Evolutionary conservation across 306 rosid species (phyloP).

Genomic region (Heteromeles arbutifolia): DNA sequence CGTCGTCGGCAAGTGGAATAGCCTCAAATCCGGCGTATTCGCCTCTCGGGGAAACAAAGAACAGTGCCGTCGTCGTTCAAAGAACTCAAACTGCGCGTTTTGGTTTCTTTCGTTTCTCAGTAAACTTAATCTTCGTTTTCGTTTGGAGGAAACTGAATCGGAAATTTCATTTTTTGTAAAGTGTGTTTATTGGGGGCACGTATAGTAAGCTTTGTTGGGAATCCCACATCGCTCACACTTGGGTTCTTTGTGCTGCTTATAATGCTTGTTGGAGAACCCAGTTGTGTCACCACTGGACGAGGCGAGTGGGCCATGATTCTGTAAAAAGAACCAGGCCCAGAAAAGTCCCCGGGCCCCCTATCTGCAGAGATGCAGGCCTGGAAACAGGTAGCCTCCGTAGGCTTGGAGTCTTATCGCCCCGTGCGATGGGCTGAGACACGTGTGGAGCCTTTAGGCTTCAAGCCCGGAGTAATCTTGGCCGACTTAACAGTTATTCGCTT

Average conservation of each 20-base stretch:
- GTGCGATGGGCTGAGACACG: neutral
- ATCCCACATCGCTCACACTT: neutral
- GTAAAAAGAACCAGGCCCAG: neutral
- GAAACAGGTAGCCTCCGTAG: neutral
- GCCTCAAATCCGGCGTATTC: slow-evolving; percentile 33
- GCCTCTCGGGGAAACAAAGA: slow-evolving; percentile 58
- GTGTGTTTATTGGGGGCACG: neutral
- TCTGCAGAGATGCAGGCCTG: slow-evolving; percentile 15
- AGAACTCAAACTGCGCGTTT: slow-evolving; percentile 62
- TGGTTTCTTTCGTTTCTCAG: neutral
- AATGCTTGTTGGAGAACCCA: fast-evolving
- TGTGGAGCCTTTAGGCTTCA: neutral
- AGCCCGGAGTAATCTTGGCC: neutral
- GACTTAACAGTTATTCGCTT: slow-evolving; percentile 16
- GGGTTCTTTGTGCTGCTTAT: neutral
- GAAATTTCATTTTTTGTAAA: neutral
- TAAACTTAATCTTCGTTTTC: neutral
- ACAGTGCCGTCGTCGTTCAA: slow-evolving; percentile 61
- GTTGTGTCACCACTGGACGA: fast-evolving
- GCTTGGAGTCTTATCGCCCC: neutral
- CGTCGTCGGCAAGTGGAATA: slow-evolving; percentile 49
- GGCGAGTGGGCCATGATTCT: neutral
- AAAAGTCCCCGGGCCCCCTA: slow-evolving; percentile 7
- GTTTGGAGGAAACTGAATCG: neutral
- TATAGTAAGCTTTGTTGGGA: no score